Conservation (phyloP, 2,329 filamentous ascomycete genomes). For the Ceratocystis cacaofunesta region DNA sequence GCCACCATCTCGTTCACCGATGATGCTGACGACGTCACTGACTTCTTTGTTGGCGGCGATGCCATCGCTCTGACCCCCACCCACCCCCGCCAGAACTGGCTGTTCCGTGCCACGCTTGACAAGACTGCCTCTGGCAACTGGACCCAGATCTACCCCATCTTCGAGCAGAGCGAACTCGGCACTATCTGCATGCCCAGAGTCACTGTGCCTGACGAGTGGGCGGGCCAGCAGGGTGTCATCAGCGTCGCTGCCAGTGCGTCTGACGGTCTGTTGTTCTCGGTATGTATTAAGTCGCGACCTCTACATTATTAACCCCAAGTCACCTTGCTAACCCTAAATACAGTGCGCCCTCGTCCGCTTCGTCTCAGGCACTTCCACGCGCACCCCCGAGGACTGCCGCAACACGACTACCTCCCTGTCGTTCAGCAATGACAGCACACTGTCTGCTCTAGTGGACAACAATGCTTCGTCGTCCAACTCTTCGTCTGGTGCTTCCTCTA, state of each 20-base stretch:
- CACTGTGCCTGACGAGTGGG: conserved; percentile 33
- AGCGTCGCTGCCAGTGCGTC: conserved; percentile 36
- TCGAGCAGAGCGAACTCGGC: conserved; percentile 37
- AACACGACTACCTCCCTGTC: conserved; percentile 26
- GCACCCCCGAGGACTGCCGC: conserved; percentile 24
- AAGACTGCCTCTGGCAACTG: conserved; percentile 9
- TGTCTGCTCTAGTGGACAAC: not conserved
- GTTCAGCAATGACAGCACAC: conserved; percentile 22
- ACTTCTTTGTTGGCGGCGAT: conserved; percentile 13
- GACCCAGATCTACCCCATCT: conserved; percentile 25
- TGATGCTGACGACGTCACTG: conserved; percentile 21
- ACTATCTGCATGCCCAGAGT: conserved; percentile 38
- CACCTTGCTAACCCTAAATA: conserved; percentile 1
- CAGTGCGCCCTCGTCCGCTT: conserved; percentile 43
- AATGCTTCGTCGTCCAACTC: not conserved
- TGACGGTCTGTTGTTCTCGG: conserved; percentile 44
- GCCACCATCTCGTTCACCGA: conserved; percentile 12
- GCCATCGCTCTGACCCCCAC: conserved; percentile 13
- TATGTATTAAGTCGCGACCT: conserved; percentile 22
- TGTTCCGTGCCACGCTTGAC: conserved; percentile 13
- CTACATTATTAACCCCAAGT: not conserved
- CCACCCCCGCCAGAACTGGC: conserved; percentile 11
- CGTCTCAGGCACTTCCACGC: conserved; percentile 29
- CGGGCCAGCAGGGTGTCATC: conserved; percentile 41
- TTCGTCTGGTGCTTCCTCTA: not conserved